Evolutionary conservation across 345 rosid species (phyloP), one percentile per base, ranked within the genome.

Genomic region (Brassica cretica): DNA sequence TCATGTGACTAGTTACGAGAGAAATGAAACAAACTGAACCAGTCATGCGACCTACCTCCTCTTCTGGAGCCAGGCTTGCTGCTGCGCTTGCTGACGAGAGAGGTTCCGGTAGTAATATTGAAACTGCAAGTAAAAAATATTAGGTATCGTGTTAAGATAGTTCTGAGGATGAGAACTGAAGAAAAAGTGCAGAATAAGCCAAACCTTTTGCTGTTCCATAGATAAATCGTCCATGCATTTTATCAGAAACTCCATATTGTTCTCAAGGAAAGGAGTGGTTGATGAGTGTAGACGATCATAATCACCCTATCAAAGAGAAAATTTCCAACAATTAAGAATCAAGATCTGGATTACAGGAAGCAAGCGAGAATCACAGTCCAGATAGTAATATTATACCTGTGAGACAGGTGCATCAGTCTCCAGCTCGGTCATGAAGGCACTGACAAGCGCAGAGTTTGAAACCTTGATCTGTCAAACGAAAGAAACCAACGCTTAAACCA

Each of bases 191-290:
- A 66, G 64, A 15, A 71, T 68, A 61, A 66, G 12, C 71, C 84
- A 62, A 64, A 89, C 99, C 98, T 91, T 96, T 77, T 96, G 99
- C 75, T 96, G 99, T 72, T 96, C 98, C 63, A 70, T 69, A 29
- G 96, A 87, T 79, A 96, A 75, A 76, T 96, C 99, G 80, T 96
- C 99, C 99, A 96, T 91, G 89, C 98, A 93, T 73, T 93, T 97
- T 71, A 90, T 89, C 88, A 96, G 80, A 88, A 96, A 96, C 79
- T 96, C 99, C 86, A 89, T 83, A 82, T 90, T 96, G 76, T 96
- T 90, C 86, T 91, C 95, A 81, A 93, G 78, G 83, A 83, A 90
- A 46, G 97, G 98, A 79, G 73, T 89, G 74, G 89, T 86, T 66
- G 97, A 93, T 74, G 93, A 84, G 84, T 87, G 94, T 73, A 96